Base-by-base conservation (phyloP, 768 basidiomycete species). In the Phaffia tasmanica region DNA sequence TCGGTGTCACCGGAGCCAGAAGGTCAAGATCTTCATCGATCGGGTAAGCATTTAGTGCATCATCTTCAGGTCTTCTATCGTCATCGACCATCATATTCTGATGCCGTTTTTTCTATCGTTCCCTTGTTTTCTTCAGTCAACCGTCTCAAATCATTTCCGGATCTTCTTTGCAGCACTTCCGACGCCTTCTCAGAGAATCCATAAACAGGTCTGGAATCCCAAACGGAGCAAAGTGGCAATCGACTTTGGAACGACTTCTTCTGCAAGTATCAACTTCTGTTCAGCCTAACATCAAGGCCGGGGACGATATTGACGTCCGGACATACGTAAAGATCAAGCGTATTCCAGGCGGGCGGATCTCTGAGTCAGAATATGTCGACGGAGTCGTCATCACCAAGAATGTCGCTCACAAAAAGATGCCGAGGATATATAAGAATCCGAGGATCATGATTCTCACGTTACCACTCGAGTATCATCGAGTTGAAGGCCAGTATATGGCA, bases 331-430 rank as follows among this genome's bases (percentile, higher is more conserved):
- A 97, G 78, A 93, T 98, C 77, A 98, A 99, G 80, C 59, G 50
- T 46, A 42, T 98, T 19, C 94, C 95, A 0, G 95, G 95, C 27
- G 95, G 95, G 4, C 80, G 83, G 48, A 92, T 94, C 23, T 82
- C 80, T 30, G 90, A 99, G 75, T 95, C 91, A 5, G 95, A 99
- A 79, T 98, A 92, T 74, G 89, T 99, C 55, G 88, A 91, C 63
- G 95, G 95, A 16, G 89, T 87, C 5, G 91, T 98, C 65, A 95
- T 97, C 72, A 93, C 94, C 21, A 98, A 99, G 81, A 97, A 97
- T 72, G 86, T 98, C 11, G 89, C 92, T 1, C 93, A 98, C 76
- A 97, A 97, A 77, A 83, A 85, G 70, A 97, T 99, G 94, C 81
- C 87, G 23, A 81, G 90, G 59, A 83, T 90, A 70, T 53, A 58